phyloP scores from a whole-genome alignment of 2,329 filamentous ascomycete species.

The Colletotrichum gigasporum region DNA sequence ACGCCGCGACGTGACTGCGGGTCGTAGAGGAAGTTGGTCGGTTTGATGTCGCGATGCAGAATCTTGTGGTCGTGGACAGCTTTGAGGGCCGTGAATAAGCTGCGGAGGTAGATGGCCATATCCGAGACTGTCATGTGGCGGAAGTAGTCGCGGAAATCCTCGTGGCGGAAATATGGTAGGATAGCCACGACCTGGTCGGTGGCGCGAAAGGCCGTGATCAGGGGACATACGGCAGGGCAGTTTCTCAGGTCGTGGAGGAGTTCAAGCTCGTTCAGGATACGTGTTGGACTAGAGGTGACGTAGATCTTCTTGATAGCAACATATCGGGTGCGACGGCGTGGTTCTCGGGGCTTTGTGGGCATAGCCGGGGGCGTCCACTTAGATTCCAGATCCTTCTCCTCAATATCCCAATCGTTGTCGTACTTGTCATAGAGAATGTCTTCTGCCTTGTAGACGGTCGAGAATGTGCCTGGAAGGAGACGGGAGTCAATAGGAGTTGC shows the following conservation, averaged over 20 bases:
- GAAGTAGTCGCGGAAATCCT: conserved; percentile 95
- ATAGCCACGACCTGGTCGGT: conserved; percentile 96
- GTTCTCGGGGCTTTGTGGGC: conserved; percentile 44
- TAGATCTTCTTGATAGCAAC: conserved; percentile 99
- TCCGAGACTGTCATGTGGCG: conserved; percentile 87
- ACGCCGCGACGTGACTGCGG: conserved; percentile 83
- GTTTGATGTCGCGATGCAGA: conserved; percentile 95
- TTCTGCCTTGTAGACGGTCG: conserved; percentile 98
- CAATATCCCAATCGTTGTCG: conserved; percentile 87
- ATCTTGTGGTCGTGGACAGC: conserved; percentile 87
- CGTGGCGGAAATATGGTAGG: conserved; percentile 93
- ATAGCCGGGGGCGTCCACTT: conserved; percentile 73
- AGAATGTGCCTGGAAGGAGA: conserved; percentile 84
- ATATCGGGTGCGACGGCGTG: conserved; percentile 66
- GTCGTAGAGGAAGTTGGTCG: conserved; percentile 97
- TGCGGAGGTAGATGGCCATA: conserved; percentile 89
- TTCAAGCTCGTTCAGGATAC: conserved; percentile 96
- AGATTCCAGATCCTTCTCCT: conserved; percentile 63
- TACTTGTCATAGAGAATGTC: conserved; percentile 87
- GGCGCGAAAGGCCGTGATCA: conserved; percentile 96
- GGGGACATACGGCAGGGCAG: conserved; percentile 87
- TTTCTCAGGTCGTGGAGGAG: conserved; percentile 87
- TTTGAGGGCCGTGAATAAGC: conserved; percentile 84
- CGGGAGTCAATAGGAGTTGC: neutral
- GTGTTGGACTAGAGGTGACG: conserved; percentile 91